Percentiles rank a stretch among this genome's conserved stretches.
phyloP scores from a whole-genome alignment of 2,329 filamentous ascomycete species.

The Trichophyton mentagrophytes region DNA sequence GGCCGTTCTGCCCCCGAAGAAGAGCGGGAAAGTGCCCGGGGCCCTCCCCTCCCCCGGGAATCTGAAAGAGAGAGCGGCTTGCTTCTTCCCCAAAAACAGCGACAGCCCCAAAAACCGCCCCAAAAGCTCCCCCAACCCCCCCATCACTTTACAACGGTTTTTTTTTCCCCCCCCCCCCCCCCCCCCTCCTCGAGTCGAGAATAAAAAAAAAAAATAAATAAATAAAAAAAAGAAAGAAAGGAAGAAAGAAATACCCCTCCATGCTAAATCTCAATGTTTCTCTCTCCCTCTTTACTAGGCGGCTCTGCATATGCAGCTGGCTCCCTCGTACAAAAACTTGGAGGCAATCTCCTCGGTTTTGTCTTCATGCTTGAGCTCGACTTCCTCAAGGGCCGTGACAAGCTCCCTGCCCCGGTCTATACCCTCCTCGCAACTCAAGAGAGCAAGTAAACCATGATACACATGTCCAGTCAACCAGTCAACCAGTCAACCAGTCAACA shows the following conservation, averaged over 20 bases:
- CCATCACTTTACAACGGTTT: no score
- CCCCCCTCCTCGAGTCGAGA: no score
- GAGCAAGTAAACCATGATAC: neutral
- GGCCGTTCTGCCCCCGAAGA: no score
- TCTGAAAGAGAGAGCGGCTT: no score
- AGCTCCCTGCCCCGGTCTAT: slow-evolving; percentile 70
- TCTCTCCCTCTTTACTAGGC: slow-evolving; percentile 40
- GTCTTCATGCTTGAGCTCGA: slow-evolving; percentile 93
- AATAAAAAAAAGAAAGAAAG: neutral
- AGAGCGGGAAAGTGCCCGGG: no score
- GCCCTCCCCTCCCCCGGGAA: no score
- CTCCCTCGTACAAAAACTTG: slow-evolving; percentile 71
- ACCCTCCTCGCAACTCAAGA: slow-evolving; percentile 55
- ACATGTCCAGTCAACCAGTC: neutral
- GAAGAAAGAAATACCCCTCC: neutral
- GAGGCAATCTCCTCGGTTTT: slow-evolving; percentile 75
- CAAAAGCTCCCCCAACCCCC: no score
- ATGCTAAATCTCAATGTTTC: neutral
- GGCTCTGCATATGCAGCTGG: slow-evolving; percentile 83
- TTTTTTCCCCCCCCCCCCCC: no score
- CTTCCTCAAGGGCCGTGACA: slow-evolving; percentile 80
- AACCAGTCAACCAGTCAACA: no score
- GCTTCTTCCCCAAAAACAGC: no score
- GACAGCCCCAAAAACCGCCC: no score
- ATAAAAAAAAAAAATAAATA: neutral